Conservation (phyloP, 202 grass and related monocot genomes). For the Panicum virgatum region DNA sequence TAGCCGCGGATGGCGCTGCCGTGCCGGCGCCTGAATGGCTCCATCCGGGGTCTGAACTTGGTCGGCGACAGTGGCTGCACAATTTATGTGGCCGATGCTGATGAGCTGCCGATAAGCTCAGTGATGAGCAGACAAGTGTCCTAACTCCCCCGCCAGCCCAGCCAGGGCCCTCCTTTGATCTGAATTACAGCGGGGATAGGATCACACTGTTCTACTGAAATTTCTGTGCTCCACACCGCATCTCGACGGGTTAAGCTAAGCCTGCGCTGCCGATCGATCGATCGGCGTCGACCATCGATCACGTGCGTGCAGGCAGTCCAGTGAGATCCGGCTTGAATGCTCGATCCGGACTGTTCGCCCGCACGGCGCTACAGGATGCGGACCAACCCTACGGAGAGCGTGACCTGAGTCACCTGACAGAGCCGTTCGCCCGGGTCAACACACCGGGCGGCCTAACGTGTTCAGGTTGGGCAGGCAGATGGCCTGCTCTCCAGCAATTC, state of each 20-base stretch:
- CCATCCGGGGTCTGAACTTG: neutral
- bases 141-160: too few species aligned
- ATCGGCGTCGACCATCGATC: neutral
- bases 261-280: neutral
- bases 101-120: neutral
- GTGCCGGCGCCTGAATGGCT: neutral
- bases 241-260: neutral
- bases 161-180: neutral
- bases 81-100: neutral
- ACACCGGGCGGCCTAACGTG: neutral
- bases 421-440: neutral
- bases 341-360: neutral
- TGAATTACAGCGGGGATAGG: neutral
- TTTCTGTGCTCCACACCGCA: neutral
- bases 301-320: neutral
- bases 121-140: neutral
- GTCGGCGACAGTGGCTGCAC: neutral
- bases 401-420: neutral
- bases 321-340: neutral
- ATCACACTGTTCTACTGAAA: neutral
- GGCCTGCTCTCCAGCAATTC: neutral
- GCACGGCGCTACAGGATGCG: neutral
- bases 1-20: neutral
- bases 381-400: neutral
- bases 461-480: neutral